phyloP scores from a whole-genome alignment of 306 rosid species.

The Prunus mume region DNA sequence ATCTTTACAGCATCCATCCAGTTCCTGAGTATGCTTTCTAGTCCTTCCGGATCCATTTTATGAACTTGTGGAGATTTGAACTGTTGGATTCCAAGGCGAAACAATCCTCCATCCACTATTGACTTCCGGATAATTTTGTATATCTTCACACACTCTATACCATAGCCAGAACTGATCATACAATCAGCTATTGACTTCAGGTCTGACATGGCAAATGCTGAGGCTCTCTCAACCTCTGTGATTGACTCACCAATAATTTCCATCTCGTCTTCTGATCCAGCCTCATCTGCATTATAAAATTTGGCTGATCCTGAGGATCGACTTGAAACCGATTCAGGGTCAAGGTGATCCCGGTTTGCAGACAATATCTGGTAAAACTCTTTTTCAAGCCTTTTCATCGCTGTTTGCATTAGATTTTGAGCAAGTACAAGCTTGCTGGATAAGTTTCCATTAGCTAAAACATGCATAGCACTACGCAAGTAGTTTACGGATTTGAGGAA shows the following conservation, averaged over 20 bases:
- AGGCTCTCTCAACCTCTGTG: slow-evolving; percentile 26
- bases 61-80: slow-evolving; percentile 37
- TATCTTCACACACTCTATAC: slow-evolving; percentile 42
- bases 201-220: slow-evolving; percentile 33
- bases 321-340: slow-evolving; percentile 43
- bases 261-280: slow-evolving; percentile 19
- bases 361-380: slow-evolving; percentile 45
- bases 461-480: slow-evolving; percentile 38
- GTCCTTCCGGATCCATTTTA: slow-evolving; percentile 34
- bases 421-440: slow-evolving; percentile 38
- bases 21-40: slow-evolving; percentile 22
- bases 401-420: slow-evolving; percentile 47
- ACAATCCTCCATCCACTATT: slow-evolving; percentile 42
- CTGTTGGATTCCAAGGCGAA: slow-evolving; percentile 34
- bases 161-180: slow-evolving; percentile 56
- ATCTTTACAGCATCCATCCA: slow-evolving; percentile 39
- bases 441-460: slow-evolving; percentile 18
- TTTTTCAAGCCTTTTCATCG: slow-evolving; percentile 49
- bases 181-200: slow-evolving; percentile 54
- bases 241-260: slow-evolving; percentile 16
- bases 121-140: slow-evolving; percentile 42
- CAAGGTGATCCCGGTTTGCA: slow-evolving; percentile 28
- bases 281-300: slow-evolving; percentile 18
- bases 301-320: slow-evolving; percentile 24
- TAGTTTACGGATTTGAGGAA: slow-evolving; percentile 29